Evolutionary conservation across 352 stramenopile genomes (phyloP), one percentile per base, ranked within the genome.

Genomic region (Globisporangium carolinianum): DNA sequence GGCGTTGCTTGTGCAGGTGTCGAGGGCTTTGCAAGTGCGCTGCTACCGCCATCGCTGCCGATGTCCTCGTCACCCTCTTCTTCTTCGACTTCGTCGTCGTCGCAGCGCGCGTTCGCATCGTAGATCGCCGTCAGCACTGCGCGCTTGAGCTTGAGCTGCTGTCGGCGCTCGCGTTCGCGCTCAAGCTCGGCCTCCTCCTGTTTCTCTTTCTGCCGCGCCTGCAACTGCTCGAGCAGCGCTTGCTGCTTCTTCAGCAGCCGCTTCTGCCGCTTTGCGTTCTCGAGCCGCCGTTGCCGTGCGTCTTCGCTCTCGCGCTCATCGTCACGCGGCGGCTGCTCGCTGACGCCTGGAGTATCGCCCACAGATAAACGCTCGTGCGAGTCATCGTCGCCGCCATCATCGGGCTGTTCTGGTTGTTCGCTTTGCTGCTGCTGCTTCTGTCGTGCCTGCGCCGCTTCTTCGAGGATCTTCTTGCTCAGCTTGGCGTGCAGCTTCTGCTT

Each of bases 401-500:
- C 66, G 8, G 61, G 51, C 47, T 68, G 58, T 37, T 73, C 64
- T 8, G 62, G 60, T 46, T 65, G 24, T 32, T 32, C 61, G 5
- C 24, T 18, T 32, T 32, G 24, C 24, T 32, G 24, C 36, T 57
- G 49, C 24, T 65, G 51, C 53, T 76, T 72, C 42, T 73, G 67
- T 11, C 65, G 66, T 7, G 64, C 71, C 7, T 66, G 57, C 0
- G 72, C 76, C 14, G 71, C 73, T 15, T 83, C 66, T 12, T 79
- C 54, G 14, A 87, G 58, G 10, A 89, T 75, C 57, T 81, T 85
- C 14, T 66, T 60, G 5, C 64, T 80, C 49, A 73, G 68, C 53
- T 91, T 89, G 36, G 79, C 68, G 24, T 86, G 81, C 18, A 78
- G 65, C 32, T 86, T 84, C 37, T 81, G 71, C 54, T 83, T 75